A percentile compares a stretch with the other conserved stretches of the same genome.
Evolutionary conservation across 208 protist species (phyloP).

Genomic region (Naegleria fowleri): DNA sequence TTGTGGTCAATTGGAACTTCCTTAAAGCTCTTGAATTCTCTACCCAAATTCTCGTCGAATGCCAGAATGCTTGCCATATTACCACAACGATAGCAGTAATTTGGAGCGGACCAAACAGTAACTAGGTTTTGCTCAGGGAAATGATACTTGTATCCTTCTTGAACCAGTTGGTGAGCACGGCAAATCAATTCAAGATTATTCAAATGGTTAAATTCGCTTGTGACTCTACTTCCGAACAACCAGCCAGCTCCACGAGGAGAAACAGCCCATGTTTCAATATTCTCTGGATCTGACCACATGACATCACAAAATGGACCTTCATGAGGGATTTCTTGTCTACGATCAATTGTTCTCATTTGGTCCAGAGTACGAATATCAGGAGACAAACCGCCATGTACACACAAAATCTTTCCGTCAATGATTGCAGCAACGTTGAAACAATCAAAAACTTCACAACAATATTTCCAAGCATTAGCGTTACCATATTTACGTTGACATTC

Average conservation of each 20-base stretch:
- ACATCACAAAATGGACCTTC: slow-evolving; percentile 55
- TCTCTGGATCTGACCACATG: slow-evolving; percentile 64
- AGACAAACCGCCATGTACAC: slow-evolving; percentile 95
- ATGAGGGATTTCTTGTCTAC: slow-evolving; percentile 73
- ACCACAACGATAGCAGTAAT: slow-evolving; percentile 47
- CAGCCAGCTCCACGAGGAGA: slow-evolving; percentile 67
- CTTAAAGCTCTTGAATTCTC: slow-evolving; percentile 80
- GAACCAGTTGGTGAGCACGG: slow-evolving; percentile 79
- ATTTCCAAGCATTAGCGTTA: slow-evolving; percentile 89
- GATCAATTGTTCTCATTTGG: slow-evolving; percentile 70
- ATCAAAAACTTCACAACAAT: slow-evolving; percentile 98
- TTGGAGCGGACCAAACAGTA: slow-evolving; percentile 32
- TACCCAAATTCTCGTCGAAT: slow-evolving; percentile 68
- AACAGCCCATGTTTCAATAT: not conserved
- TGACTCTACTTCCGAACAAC: slow-evolving; percentile 67
- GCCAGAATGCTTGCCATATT: slow-evolving; percentile 79
- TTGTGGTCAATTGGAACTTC: slow-evolving; percentile 57
- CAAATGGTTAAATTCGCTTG: slow-evolving; percentile 65
- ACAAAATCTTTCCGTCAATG: slow-evolving; percentile 87
- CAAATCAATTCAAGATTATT: slow-evolving; percentile 72
- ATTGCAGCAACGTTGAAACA: slow-evolving; percentile 94
- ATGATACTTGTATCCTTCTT: slow-evolving; percentile 75
- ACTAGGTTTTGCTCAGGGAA: slow-evolving; percentile 39
- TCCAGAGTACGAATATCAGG: slow-evolving; percentile 77
- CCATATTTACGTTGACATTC: slow-evolving; percentile 74